Conservation (phyloP, 805 yeast species). For the Danielozyma ontarioensis region DNA sequence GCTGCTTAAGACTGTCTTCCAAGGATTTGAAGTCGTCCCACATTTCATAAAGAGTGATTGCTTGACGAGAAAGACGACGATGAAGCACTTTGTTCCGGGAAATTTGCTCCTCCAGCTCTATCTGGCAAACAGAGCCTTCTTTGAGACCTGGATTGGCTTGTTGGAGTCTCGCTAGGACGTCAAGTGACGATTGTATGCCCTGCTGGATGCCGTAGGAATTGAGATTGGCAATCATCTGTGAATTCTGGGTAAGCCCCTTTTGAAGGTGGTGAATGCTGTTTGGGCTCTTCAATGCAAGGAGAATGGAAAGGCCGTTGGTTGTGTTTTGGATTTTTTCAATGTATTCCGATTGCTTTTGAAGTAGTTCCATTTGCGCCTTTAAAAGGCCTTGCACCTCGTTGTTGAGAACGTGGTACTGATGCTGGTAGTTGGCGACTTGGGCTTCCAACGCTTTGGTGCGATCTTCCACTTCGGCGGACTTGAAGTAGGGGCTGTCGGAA, state of each 20-base stretch:
- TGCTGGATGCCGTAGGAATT: too few species aligned
- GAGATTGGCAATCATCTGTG: too few species aligned
- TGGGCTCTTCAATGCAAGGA: conserved; percentile 7
- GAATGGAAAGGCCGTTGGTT: conserved; percentile 6
- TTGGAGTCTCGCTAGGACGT: not conserved
- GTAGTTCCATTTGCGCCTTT: conserved; percentile 11
- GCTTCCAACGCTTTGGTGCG: conserved; percentile 7
- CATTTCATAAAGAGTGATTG: conserved; percentile 24
- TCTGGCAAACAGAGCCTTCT: too few species aligned
- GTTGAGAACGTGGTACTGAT: conserved; percentile 8
- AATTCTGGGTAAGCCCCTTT: too few species aligned
- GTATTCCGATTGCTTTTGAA: conserved; percentile 11
- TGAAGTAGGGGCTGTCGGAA: too few species aligned
- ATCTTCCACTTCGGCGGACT: too few species aligned
- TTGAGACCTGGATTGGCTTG: not conserved
- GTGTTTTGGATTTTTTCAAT: conserved; percentile 12
- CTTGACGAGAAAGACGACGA: conserved; percentile 23
- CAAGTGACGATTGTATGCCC: too few species aligned
- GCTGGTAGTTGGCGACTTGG: conserved; percentile 7
- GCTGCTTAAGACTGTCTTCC: conserved; percentile 17
- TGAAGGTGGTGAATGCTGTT: too few species aligned
- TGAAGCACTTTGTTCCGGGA: conserved; percentile 15
- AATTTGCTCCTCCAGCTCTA: conserved; percentile 3
- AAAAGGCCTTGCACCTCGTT: conserved; percentile 9
- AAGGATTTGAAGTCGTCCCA: conserved; percentile 29